These are phyloP conservation scores for Nasturtium officinale DNA, from an alignment of 345 rosid genomes.

Conservation along the genomic window DNA sequence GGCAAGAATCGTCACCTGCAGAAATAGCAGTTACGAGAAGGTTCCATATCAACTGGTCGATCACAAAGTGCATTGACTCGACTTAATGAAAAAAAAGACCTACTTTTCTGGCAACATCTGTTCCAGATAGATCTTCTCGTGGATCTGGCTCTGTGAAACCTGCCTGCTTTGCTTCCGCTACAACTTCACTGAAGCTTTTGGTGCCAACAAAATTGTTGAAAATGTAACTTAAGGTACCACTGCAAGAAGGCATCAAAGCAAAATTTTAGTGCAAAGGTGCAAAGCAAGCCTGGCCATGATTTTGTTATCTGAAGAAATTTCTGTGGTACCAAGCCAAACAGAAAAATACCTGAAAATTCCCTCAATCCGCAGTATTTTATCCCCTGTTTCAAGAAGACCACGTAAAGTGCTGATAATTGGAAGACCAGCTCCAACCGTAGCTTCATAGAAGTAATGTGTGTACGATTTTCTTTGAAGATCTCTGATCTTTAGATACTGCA, in stretches of 20 bases:
- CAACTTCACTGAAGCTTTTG: conserved; percentile 79
- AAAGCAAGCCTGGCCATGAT: background rate
- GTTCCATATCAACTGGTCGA: conserved; percentile 1
- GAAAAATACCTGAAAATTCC: conserved; percentile 85
- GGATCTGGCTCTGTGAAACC: conserved; percentile 99
- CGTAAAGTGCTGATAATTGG: conserved; percentile 94
- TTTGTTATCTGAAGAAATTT: conserved; percentile 8
- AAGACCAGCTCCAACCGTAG: conserved; percentile 99
- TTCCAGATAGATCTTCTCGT: conserved; percentile 97
- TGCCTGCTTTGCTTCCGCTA: conserved; percentile 81
- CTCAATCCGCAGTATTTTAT: conserved; percentile 79
- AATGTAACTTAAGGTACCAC: conserved; percentile 96
- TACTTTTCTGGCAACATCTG: conserved; percentile 99
- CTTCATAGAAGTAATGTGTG: conserved; percentile 97
- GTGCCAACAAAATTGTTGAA: conserved; percentile 77
- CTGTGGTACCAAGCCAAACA: conserved; percentile 1
- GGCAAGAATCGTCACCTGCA: conserved; percentile 93
- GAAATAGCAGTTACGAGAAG: conserved; percentile 1
- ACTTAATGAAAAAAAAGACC: background rate
- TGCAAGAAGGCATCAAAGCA: conserved; percentile 43
- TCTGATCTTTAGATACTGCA: conserved; percentile 81
- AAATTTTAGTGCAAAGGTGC: conserved; percentile 13
- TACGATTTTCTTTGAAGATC: conserved; percentile 95
- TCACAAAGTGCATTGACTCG: background rate
- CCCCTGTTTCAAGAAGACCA: conserved; percentile 99